Conservation (phyloP, 2,329 filamentous ascomycete species). For the Zalaria sp. region DNA sequence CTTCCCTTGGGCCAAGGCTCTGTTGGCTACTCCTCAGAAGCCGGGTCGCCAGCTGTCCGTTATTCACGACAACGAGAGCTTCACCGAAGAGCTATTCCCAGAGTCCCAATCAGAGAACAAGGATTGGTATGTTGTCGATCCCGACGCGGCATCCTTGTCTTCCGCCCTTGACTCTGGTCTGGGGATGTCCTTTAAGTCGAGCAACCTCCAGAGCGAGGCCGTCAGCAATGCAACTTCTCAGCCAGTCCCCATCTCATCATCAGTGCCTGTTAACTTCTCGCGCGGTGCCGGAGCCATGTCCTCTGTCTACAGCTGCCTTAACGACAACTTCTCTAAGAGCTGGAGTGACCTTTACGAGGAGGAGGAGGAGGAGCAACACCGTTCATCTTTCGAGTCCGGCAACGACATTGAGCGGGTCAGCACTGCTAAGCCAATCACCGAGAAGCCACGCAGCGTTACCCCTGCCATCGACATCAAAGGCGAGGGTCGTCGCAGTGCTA, state of each 20-base stretch:
- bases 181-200: conserved; percentile 66
- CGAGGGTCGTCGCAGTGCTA: conserved; percentile 31
- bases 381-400: conserved; percentile 21
- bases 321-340: conserved; percentile 82
- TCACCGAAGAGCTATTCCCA: conserved; percentile 73
- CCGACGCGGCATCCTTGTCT: conserved; percentile 66
- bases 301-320: conserved; percentile 63
- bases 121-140: conserved; percentile 63
- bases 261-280: conserved; percentile 48
- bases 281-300: conserved; percentile 55
- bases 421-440: conserved; percentile 45
- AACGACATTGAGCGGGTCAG: conserved; percentile 22
- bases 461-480: conserved; percentile 25
- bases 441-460: conserved; percentile 12
- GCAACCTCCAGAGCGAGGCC: conserved; percentile 40
- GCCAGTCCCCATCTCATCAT: conserved; percentile 58
- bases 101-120: conserved; percentile 52
- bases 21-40: conserved; percentile 61
- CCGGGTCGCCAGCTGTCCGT: conserved; percentile 70
- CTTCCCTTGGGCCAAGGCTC: conserved; percentile 89
- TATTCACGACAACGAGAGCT: conserved; percentile 64
- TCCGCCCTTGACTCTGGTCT: conserved; percentile 76
- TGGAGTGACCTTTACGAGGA: conserved; percentile 99
- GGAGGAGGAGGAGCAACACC: conserved; percentile 61
- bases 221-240: conserved; percentile 39